Percentiles rank a stretch among this genome's conserved stretches.
Evolutionary conservation across 2,329 filamentous ascomycete species (phyloP).

Genomic region (Basipetospora chlamydospora): DNA sequence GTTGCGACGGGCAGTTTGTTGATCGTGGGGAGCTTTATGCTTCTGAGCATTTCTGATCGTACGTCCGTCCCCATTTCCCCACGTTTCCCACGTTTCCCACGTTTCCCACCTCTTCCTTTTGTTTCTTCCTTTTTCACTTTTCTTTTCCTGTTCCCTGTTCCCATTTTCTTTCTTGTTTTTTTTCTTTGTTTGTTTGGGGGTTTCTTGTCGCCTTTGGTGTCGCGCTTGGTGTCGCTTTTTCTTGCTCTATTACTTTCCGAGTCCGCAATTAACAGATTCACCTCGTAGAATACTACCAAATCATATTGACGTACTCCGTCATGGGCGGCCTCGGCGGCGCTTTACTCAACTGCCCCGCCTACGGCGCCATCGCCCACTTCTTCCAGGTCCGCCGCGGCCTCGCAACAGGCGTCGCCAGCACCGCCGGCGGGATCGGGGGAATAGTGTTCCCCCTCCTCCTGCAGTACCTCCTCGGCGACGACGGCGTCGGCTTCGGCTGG

Average conservation of each 20-base stretch:
- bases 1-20: slow-evolving; percentile 49
- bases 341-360: slow-evolving; percentile 62
- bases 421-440: slow-evolving; percentile 56
- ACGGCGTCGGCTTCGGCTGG: slow-evolving; percentile 33
- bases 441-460: slow-evolving; percentile 43
- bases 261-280: slow-evolving; percentile 5
- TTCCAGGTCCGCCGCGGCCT: slow-evolving; percentile 59
- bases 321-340: slow-evolving; percentile 59
- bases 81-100: neutral
- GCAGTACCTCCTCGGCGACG: slow-evolving; percentile 26
- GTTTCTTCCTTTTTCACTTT: too few relatives aligned
- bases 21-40: slow-evolving; percentile 45
- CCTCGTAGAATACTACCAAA: slow-evolving; percentile 54
- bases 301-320: slow-evolving; percentile 62
- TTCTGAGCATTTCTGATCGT: slow-evolving; percentile 54
- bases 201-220: too few relatives aligned
- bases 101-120: too few relatives aligned
- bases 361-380: slow-evolving; percentile 64
- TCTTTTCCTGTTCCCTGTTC: too few relatives aligned
- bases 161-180: too few relatives aligned
- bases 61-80: too few relatives aligned
- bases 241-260: too few relatives aligned
- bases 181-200: too few relatives aligned
- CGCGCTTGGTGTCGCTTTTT: too few relatives aligned
- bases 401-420: slow-evolving; percentile 64